Base-by-base conservation (phyloP, 208 protist species). In the Acanthamoeba rhysodes region DNA sequence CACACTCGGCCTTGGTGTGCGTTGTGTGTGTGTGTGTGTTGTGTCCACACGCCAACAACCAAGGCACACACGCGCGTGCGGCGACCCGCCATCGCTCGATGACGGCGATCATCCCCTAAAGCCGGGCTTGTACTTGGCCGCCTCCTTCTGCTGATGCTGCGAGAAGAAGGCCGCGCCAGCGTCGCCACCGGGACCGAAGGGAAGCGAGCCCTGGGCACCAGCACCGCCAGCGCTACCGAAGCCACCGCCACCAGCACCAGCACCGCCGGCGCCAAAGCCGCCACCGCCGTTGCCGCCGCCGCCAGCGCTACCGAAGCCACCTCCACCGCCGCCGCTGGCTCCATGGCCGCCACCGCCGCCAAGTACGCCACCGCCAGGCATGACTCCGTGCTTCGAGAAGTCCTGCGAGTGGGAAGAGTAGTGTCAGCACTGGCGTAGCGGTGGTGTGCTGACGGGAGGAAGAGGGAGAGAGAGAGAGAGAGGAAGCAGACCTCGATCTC, bases 71-170 rank as follows among this genome's bases (percentile, higher is more conserved):
- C 10, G 29, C n/a, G 66, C 2, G 12, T 10, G 66, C 29, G 29
- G 27, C 4, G 66, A 34, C 14, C 4, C 66, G n/a, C 62, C 27
- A 20, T 74, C 29, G n/a, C n/a, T 74, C 70, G 34, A 78, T 20
- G n/a, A 22, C 29, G 14, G 20, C 37, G 45, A 48, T 72, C 41
- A 45, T 45, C 90, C 90, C 10, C 72, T 76, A 68, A 64, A 94
- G 70, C 90, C 90, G 70, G 90, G 90, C 50, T 94, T 94, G 90
- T 29, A 94, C 90, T 94, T 94, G 90, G 90, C 90, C 14, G 90
- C 64, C 50, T 94, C 90, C 70, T 94, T 94, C 53, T 84, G 68
- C 90, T 94, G 90, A 37, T 94, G 90, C 29, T 94, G 90, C 18
- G 62, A 57, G 72, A 94, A 94, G 72, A 94, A 94, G 32, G 90